Evolutionary conservation across 495 filamentous ascomycete species (phyloP), one percentile per base, ranked within the genome.

Genomic region (Podospora didyma): DNA sequence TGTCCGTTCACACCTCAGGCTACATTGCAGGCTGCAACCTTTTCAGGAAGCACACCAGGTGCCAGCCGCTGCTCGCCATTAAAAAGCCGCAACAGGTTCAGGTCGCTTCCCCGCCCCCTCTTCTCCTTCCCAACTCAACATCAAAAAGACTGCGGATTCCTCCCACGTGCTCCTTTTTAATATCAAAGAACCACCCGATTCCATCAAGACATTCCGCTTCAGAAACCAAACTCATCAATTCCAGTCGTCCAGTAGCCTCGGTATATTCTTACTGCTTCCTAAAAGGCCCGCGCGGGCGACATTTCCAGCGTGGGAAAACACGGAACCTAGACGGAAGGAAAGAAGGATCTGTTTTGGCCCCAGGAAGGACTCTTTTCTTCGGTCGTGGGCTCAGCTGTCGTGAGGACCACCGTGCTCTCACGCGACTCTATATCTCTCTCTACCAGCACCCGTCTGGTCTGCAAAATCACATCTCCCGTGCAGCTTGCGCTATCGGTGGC

Each of bases 231-330:
- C 10, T 28, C 58, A 61, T 56, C 53, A 57, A 57, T 55, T 53
- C 17, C 53, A 53, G 48, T 49, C 49, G 56, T 4, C 49, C 53
- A 61, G 58, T 61, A 61, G 54, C 49, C 53, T 46, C 44, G 47
- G 53, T 61, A 57, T 49, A 44, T 47, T 61, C n/a, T 19, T 31
- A 26, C 16, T n/a, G 44, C 11, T 19, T 53, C 37, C 17, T 45
- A 28, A 37, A 19, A 53, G 21, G n/a, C 39, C 14, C 26, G 26
- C 26, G 26, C 26, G 26, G 26, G 26, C 26, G 26, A 31, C 26
- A 31, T 31, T 31, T 31, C 26, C 26, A 31, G 26, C 26, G 3
- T 31, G 26, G 26, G 26, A 9, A 31, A 31, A 31, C 4, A 31
- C 26, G 9, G 26, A 31, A 31, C 16, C n/a, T n/a, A 37, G 34